Evolutionary conservation across 805 yeast genomes (phyloP), one percentile per base, ranked within the genome.

Genomic region (Hyphopichia homilentoma): DNA sequence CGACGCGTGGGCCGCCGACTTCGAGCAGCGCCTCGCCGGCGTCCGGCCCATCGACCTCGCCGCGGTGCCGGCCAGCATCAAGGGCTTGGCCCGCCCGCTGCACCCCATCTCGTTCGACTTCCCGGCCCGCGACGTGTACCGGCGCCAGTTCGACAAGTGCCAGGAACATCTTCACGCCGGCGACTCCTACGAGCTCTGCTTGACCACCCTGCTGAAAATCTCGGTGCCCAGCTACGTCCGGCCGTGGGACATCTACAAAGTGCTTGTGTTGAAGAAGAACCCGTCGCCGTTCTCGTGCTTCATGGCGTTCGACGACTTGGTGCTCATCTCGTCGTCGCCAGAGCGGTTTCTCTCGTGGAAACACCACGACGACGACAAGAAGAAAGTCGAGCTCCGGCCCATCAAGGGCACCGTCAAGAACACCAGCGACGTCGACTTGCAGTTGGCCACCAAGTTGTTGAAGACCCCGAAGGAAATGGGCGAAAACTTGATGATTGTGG

Each of bases 401-500:
- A 93, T 93, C 35, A 93, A 93, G 54, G 99, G 99, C 4, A 93
- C 99, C 0, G 96, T 93, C 2, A 77, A 70, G 44, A 87, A 86
- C 45, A 59, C 75, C 0, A 61, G 69, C 0, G 72, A 59, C 0
- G 68, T 83, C 62, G 68, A 75, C 5, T 46, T 65, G 7, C 81
- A 67, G 21, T 61, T 61, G 21, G 97, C 96, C 0, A 65, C 77
- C 3, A 54, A 57, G 23, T 73, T 87, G 14, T 60, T 90, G 28
- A 74, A 80, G 32, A 81, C 94, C 1, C 93, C 94, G 3, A 93
- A 93, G 54, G 99, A 93, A 56, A 75, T 83, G 52, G 98, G 96
- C 0, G 99, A 93, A 52, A 93, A 93, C 44, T 64, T 93, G 36
- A 93, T 93, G 98, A 93, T 93, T 61, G 94, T 93, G 6, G 99